Percentiles rank a stretch among this genome's conserved stretches.
phyloP scores from a whole-genome alignment of 768 basidiomycete genomes.

The Lentinula guzmanii region DNA sequence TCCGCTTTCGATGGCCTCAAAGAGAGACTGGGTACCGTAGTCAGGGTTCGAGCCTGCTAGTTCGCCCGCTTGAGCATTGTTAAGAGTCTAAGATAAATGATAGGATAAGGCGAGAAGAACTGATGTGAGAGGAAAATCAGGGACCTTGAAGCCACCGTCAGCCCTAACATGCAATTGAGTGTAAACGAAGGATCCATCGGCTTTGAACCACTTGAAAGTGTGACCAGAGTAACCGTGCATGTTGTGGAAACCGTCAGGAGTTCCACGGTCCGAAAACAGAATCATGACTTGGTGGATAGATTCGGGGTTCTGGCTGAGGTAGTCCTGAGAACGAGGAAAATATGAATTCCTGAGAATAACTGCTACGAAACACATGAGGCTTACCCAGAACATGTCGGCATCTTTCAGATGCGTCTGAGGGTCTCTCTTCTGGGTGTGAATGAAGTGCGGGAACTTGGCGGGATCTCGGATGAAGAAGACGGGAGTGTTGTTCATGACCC shows the following conservation, averaged over 20 bases:
- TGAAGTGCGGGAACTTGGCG: constrained; percentile 89
- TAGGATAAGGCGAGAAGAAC: background rate
- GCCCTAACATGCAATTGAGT: constrained; percentile 79
- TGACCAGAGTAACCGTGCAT: constrained; percentile 94
- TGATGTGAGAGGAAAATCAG: background rate
- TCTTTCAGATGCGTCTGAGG: constrained; percentile 92
- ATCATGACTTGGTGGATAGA: constrained; percentile 88
- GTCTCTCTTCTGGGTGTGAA: constrained; percentile 89
- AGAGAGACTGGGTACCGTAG: constrained; percentile 74
- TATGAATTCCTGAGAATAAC: background rate
- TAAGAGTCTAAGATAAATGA: constrained; percentile 51
- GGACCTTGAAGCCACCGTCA: constrained; percentile 78
- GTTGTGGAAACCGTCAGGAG: constrained; percentile 82
- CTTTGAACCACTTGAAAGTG: constrained; percentile 85
- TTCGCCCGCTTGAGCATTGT: constrained; percentile 55
- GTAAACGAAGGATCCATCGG: constrained; percentile 79
- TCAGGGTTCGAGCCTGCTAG: constrained; percentile 78
- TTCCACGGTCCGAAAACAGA: constrained; percentile 91
- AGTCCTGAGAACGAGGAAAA: constrained; percentile 54
- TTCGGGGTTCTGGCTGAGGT: constrained; percentile 82
- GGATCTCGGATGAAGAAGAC: constrained; percentile 88
- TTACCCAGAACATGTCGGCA: constrained; percentile 78
- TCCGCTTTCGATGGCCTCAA: constrained; percentile 76
- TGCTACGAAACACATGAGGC: constrained; percentile 8
- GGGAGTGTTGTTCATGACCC: constrained; percentile 91